Base-by-base conservation (phyloP, 805 yeast genomes). In the Kazachstania martiniae region DNA sequence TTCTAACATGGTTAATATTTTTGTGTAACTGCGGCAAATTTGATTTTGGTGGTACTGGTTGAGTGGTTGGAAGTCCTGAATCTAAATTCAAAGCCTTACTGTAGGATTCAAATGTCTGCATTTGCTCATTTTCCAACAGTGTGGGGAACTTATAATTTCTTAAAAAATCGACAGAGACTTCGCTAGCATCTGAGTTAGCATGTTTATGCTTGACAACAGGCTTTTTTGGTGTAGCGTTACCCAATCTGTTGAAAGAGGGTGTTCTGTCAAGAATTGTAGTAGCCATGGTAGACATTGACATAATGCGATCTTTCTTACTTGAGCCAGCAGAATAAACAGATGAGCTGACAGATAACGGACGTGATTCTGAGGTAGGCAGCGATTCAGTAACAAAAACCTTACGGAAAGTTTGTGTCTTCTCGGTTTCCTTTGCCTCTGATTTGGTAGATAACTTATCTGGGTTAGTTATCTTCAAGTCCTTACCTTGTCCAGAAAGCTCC, bases 221-320 rank as follows among this genome's bases (percentile, higher is more conserved):
- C 24, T n/a, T 26, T 27, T n/a, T 28, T 27, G 13, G 22, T 27
- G 27, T 12, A 25, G 14, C 21, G 12, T 21, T 29, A 5, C 13
- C 14, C 14, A 21, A 14, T 26, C 30, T 25, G 14, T 33, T 14
- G 25, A 27, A 23, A 12, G 42, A 30, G 13, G 38, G 38, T 2
- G 43, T 33, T 25, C 41, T 30, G 14, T 41, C 42, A 5, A 41
- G 18, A 8, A 39, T 28, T 3, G 45, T 39, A 8, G 49, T 42
- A 5, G 53, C 59, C 49, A 53, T 49, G 1, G 59, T 54, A 2
- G 57, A 50, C 9, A 45, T 40, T 8, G 59, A 54, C 18, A 39
- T 35, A 12, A 53, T 41, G 33, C 58, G 44, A 5, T 42, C 47
- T 18, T 33, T 27, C n/a, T 27, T 38, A 4, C 27, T 24, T 19